Evolutionary conservation across 2,329 filamentous ascomycete species (phyloP).

Genomic region (Ophiocordyceps australis): DNA sequence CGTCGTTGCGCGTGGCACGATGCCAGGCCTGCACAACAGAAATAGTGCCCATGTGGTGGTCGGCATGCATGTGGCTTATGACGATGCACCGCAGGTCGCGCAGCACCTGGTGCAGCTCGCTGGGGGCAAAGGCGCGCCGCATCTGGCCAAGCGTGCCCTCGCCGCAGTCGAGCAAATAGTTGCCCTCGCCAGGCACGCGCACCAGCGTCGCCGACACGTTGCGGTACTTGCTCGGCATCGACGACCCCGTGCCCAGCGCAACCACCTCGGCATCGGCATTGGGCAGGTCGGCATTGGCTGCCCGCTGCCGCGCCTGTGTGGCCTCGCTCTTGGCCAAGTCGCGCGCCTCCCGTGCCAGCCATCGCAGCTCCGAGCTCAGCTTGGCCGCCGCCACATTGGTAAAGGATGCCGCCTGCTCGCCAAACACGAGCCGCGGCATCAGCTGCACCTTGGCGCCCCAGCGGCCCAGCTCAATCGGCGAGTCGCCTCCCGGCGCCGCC

Average conservation of each 20-base stretch:
- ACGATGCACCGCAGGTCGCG: conserved; percentile 64
- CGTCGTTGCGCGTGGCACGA: conserved; percentile 17
- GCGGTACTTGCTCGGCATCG: conserved; percentile 78
- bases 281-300: conserved; percentile 46
- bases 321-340: conserved; percentile 18
- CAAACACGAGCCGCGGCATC: conserved; percentile 25
- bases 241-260: conserved; percentile 80
- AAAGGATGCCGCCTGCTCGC: conserved; percentile 26
- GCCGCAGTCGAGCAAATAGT: conserved; percentile 78
- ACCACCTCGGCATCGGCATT: conserved; percentile 66
- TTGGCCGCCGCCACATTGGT: conserved; percentile 24
- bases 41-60: conserved; percentile 82
- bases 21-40: conserved; percentile 74
- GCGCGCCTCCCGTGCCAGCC: conserved; percentile 31
- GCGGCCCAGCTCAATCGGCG: conserved; percentile 18
- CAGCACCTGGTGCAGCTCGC: conserved; percentile 53
- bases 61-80: conserved; percentile 91
- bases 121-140: conserved; percentile 48
- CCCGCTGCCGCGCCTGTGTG: conserved; percentile 29
- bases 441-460: conserved; percentile 25
- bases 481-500: conserved; percentile 6
- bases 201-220: conserved; percentile 86
- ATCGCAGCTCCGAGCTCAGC: conserved; percentile 22
- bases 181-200: conserved; percentile 69
- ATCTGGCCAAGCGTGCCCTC: conserved; percentile 87